Base-by-base conservation (phyloP, 2,329 filamentous ascomycete genomes). In the Fusarium decemcellulare region DNA sequence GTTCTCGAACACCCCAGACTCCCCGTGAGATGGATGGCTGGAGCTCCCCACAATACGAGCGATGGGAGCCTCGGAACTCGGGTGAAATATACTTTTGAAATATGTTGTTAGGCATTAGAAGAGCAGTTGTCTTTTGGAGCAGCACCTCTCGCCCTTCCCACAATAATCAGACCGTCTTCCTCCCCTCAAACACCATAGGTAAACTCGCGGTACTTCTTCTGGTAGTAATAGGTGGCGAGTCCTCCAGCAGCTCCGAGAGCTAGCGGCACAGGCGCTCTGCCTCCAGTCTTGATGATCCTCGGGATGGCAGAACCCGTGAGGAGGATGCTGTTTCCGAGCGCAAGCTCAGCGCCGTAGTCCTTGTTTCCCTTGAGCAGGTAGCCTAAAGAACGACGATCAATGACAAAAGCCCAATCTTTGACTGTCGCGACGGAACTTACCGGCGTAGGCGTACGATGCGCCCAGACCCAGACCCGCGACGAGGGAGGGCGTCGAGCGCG, bases 311-410 rank as follows among this genome's bases (percentile, higher is more conserved):
- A 80, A 10, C 77, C 80, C 10, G 78, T 74, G 15, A 82, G 65
- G 4, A 79, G 65, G 37, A 82, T 63, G 61, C 80, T 82, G 71
- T 79, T 82, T 39, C 77, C 80, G 6, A 82, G 75, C 2, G 81
- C 81, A 36, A 82, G 74, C 74, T 82, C 81, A 10, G 81, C 72
- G 37, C 81, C 81, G 53, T 82, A 81, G 73, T 82, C 80, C 71
- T 80, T 80, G 73, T 82, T 82, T 58, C 77, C 70, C 71, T 80
- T 81, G 59, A 82, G 75, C 23, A 82, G 78, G 46, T 82, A 82
- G 48, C 80, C 81, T 82, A 8, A 30, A 10, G 36, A 1, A 6
- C 11, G 18, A 5, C 8, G 3, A n/a, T 68, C 8, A 66, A 43
- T 2, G 3, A 29, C 10, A 30, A 15, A 23, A 23, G 7, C 11